Evolutionary conservation across 2,329 filamentous ascomycete genomes (phyloP).

Genomic region (Teratosphaeria viscida): DNA sequence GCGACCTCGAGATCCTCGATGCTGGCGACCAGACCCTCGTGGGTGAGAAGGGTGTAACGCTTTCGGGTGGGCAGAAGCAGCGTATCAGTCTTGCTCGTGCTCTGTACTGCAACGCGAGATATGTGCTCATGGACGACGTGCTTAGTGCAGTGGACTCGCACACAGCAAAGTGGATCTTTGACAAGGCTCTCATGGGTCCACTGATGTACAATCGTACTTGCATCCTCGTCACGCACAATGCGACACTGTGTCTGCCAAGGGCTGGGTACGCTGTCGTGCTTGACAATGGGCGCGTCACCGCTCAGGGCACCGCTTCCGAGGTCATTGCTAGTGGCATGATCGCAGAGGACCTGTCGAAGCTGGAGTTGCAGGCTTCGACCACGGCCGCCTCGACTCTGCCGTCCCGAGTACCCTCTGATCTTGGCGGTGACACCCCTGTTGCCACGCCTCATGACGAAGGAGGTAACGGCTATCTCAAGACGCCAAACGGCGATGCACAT

Average conservation of each 20-base stretch:
- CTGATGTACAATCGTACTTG: conserved; percentile 85
- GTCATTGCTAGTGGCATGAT: conserved; percentile 81
- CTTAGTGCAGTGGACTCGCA: conserved; percentile 95
- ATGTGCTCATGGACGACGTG: conserved; percentile 87
- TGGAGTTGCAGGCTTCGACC: conserved; percentile 47
- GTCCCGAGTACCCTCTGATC: conserved; percentile 67
- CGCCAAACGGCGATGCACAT: conserved; percentile 19
- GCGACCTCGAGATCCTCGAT: conserved; percentile 85
- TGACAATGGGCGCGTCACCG: conserved; percentile 70
- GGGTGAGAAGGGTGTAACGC: conserved; percentile 91
- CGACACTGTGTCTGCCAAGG: conserved; percentile 72
- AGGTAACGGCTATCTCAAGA: conserved; percentile 39
- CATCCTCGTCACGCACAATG: conserved; percentile 91
- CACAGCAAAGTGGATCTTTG: conserved; percentile 96
- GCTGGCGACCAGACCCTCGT: conserved; percentile 87
- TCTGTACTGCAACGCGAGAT: conserved; percentile 87
- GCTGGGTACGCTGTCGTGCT: conserved; percentile 74
- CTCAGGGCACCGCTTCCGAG: conserved; percentile 66
- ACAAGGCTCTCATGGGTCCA: conserved; percentile 78
- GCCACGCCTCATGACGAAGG: conserved; percentile 12
- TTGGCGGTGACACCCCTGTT: conserved; percentile 46
- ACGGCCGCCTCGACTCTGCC: conserved; percentile 59
- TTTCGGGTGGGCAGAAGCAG: conserved; percentile 96
- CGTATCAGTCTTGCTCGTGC: conserved; percentile 93
- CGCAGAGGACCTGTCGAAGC: conserved; percentile 70